Conservation (phyloP, 148 eudicot genomes). For the Cornus controversa region DNA sequence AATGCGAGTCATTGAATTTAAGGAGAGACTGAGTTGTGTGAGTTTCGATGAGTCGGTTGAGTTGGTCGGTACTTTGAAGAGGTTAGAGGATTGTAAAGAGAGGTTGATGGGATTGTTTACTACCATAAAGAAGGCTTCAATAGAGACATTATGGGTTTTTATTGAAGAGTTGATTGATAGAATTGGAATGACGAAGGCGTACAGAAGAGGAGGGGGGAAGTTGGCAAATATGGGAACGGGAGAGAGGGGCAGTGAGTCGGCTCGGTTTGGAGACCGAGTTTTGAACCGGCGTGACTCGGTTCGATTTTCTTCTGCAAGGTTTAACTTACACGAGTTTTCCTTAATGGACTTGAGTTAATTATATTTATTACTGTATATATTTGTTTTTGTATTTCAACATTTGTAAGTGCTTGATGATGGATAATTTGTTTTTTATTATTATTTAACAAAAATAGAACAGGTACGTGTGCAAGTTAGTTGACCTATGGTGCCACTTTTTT, state of each 20-base stretch:
- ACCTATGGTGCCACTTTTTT: no score
- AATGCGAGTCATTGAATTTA: conserved; percentile 62
- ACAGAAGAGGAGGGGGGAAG: conserved; percentile 42
- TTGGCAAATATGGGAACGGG: conserved; percentile 37
- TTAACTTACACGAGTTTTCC: conserved; percentile 45
- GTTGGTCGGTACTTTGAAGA: conserved; percentile 49
- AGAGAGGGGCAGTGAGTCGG: conserved; percentile 61
- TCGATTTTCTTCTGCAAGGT: conserved; percentile 39
- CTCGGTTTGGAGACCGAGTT: conserved; percentile 57
- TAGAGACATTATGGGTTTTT: conserved; percentile 53
- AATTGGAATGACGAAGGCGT: conserved; percentile 35
- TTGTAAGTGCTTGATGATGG: no score
- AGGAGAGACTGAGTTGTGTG: conserved; percentile 52
- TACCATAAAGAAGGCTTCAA: conserved; percentile 30
- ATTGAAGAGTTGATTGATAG: conserved; percentile 48
- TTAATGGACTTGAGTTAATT: background rate
- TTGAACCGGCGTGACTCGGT: conserved; percentile 46
- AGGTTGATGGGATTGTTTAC: conserved; percentile 29
- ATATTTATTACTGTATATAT: no score
- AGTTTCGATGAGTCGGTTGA: conserved; percentile 81
- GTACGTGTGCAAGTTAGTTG: no score
- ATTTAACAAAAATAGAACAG: no score
- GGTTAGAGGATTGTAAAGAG: conserved; percentile 61
- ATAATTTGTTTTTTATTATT: no score
- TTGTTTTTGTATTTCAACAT: no score